Evolutionary conservation across 1,284 basidiomycete genomes (phyloP), one percentile per base, ranked within the genome.

Genomic region (Trametes polyzona): DNA sequence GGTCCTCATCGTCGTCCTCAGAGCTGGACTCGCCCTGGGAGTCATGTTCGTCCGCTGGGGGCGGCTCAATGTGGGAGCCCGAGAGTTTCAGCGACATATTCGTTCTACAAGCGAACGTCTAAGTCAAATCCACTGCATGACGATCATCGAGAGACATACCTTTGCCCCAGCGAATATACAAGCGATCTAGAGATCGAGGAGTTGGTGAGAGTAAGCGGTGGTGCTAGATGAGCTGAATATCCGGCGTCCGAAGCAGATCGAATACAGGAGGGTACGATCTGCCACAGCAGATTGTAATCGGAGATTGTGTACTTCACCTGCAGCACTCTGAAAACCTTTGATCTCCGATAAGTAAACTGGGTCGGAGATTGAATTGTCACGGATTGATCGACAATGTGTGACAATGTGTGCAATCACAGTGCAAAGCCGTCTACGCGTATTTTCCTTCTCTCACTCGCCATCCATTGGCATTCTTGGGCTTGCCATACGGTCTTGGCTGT

Each of bases 1-100:
- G 58, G 36, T 92, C 87, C 17, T 85, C 80, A 11, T 87, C 83
- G 30, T 80, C 77, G 33, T 73, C 71, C 16, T 66, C 65, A 4
- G 58, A 59, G 52, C 55, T 63, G 10, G 61, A 59, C 3, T 44
- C 49, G 10, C 47, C 47, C 6, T 36, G 48, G 17, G 24, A 30
- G 3, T 43, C 47, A 5, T 55, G 52, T 9, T 36, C 32, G 24
- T 46, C 41, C 30, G 57, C 52, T 17, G 48, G 49, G 12, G 53
- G 46, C 14, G 46, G 53, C 2, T 48, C 35, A 35, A 55, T 48
- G 23, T 59, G 61, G 32, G 61, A 39, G 16, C 49, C 48, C 16
- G 47, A 37, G 14, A 62, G 26, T 42, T 50, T 57, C 17, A 63
- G 58, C 46, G 61, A 57, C 61, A 63, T 63, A 23, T n/a, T n/a